A percentile compares a stretch with the other conserved stretches of the same genome.
phyloP scores from a whole-genome alignment of 192 early-diverging fungal species.

The Gonapodya prolifera region DNA sequence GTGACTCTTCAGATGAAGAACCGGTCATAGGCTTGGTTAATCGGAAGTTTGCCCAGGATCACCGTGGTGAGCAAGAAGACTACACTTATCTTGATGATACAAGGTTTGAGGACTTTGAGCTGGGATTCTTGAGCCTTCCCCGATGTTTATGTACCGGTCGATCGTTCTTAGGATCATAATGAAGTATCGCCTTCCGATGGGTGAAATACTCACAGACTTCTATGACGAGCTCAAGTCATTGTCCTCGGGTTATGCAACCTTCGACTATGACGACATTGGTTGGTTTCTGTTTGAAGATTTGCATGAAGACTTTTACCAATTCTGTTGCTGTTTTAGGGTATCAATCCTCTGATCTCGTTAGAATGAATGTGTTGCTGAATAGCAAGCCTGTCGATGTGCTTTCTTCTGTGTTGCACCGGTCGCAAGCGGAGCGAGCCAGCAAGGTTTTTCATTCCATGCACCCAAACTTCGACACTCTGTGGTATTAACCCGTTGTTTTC shows the following conservation, averaged over 20 bases:
- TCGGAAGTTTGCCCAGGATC: slow-evolving; percentile 22
- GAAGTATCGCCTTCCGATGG: slow-evolving; percentile 77
- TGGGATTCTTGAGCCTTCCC: background rate
- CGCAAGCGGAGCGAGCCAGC: slow-evolving; percentile 51
- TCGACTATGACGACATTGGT: slow-evolving; percentile 2
- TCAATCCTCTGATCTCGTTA: slow-evolving; percentile 72
- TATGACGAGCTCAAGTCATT: slow-evolving; percentile 86
- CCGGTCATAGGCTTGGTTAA: slow-evolving; percentile 1
- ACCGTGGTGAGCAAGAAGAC: slow-evolving; percentile 74
- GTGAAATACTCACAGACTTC: slow-evolving; percentile 91
- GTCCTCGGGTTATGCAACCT: slow-evolving; percentile 72
- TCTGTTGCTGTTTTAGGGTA: slow-evolving; percentile 68
- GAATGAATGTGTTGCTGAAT: slow-evolving; percentile 85
- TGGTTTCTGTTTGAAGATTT: background rate
- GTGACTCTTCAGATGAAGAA: slow-evolving; percentile 7
- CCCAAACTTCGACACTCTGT: background rate
- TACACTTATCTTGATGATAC: slow-evolving; percentile 78
- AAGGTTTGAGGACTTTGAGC: slow-evolving; percentile 29
- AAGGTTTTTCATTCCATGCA: slow-evolving; percentile 15
- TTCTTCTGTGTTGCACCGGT: slow-evolving; percentile 72
- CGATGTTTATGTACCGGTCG: background rate
- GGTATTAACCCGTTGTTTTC: background rate
- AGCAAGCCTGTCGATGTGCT: slow-evolving; percentile 85
- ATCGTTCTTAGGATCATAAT: slow-evolving; percentile 41
- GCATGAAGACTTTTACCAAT: too few relatives aligned